Percentiles rank a stretch among this genome's conserved stretches.
phyloP scores from a whole-genome alignment of 2,329 filamentous ascomycete genomes.

The Cordyceps tenuipes region DNA sequence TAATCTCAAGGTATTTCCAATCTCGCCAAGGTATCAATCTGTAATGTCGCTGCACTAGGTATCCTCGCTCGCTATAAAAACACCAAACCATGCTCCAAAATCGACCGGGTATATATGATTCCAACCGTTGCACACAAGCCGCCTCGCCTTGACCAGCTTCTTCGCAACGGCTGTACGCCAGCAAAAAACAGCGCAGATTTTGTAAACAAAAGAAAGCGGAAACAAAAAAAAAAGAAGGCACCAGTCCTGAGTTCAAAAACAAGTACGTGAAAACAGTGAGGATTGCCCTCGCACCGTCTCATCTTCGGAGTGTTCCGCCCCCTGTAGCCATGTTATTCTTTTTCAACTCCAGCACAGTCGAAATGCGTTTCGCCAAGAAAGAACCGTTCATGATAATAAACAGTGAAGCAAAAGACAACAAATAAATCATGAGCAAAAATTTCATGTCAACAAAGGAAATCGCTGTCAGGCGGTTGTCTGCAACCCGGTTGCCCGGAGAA shows the following conservation, averaged over 20 bases:
- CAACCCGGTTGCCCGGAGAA: constrained; percentile 8
- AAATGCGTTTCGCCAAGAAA: background rate
- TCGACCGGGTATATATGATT: constrained; percentile 13
- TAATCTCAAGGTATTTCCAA: background rate
- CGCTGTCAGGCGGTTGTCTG: background rate
- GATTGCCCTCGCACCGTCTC: constrained; percentile 12
- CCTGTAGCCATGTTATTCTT: constrained; percentile 7
- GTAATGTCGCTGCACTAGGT: background rate
- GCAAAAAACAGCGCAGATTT: background rate
- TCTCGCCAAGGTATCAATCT: constrained; percentile 6
- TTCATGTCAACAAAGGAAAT: background rate
- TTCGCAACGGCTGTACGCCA: background rate
- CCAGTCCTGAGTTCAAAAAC: background rate
- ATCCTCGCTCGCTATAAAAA: constrained; percentile 7
- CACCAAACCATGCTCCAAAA: constrained; percentile 1
- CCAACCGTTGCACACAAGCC: constrained; percentile 17
- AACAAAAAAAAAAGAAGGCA: background rate
- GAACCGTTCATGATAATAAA: background rate
- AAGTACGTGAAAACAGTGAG: constrained; percentile 6
- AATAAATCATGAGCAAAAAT: background rate
- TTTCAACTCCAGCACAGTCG: constrained; percentile 8
- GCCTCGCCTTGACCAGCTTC: constrained; percentile 18
- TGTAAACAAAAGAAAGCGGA: background rate
- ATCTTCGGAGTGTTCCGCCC: constrained; percentile 13
- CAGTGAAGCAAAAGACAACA: background rate